phyloP scores from a whole-genome alignment of 2,329 filamentous ascomycete genomes.

The Venturia oleaginea region DNA sequence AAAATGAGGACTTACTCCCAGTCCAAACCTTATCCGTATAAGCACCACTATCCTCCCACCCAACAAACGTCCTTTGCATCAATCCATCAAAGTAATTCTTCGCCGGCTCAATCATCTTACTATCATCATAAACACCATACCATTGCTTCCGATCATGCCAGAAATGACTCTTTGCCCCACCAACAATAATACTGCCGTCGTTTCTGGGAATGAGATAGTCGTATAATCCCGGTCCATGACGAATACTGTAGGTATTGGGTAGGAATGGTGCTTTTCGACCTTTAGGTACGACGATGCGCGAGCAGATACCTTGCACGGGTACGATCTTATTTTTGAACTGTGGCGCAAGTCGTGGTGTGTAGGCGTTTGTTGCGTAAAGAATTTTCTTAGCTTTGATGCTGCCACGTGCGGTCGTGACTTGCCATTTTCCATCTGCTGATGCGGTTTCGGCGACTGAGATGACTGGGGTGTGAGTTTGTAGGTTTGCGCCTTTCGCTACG shows the following conservation, averaged over 20 bases:
- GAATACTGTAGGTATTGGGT: conserved; percentile 53
- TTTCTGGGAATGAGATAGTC: conserved; percentile 64
- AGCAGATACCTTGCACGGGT: conserved; percentile 59
- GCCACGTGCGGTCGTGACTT: conserved; percentile 60
- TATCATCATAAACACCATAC: conserved; percentile 52
- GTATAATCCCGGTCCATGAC: conserved; percentile 36
- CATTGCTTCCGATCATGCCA: conserved; percentile 30
- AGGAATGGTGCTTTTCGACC: conserved; percentile 49
- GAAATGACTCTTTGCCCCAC: conserved; percentile 54
- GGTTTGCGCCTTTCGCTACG: conserved; percentile 42
- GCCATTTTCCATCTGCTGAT: conserved; percentile 8
- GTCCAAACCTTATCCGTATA: conserved; percentile 53
- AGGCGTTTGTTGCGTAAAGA: conserved; percentile 74
- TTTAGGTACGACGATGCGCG: conserved; percentile 49
- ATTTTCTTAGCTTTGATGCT: conserved; percentile 52
- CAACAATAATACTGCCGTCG: conserved; percentile 56
- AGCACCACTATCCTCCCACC: conserved; percentile 34
- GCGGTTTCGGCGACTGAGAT: conserved; percentile 19
- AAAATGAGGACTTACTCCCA: conserved; percentile 58
- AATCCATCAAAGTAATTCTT: conserved; percentile 45
- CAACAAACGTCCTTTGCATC: conserved; percentile 41
- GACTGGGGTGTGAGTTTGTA: conserved; percentile 66
- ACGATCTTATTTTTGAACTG: conserved; percentile 62
- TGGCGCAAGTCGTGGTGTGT: conserved; percentile 68
- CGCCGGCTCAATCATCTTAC: conserved; percentile 46